Base-by-base conservation (phyloP, 345 rosid species). In the Citrus maxima region DNA sequence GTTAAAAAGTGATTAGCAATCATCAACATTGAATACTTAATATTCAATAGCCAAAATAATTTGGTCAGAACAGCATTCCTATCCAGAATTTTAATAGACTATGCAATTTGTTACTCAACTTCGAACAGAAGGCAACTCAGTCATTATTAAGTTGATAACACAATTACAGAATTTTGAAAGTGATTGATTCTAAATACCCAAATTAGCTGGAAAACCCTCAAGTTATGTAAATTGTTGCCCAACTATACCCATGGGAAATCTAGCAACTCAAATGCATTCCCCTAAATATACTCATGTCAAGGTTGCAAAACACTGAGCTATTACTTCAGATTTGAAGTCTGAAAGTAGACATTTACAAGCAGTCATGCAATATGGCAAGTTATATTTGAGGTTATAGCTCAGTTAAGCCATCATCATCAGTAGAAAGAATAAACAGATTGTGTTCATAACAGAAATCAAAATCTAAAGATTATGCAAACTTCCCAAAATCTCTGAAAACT, bases 91-190 rank as follows among this genome's bases (percentile, higher is more conserved):
- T 56, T 7, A 35, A 64, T 73, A 34, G 42, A 73, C 32, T 34
- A 62, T n/a, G 9, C 67, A 28, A 62, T 74, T 62, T 74, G 77
- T n/a, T 59, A 60, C 28, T 74, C 77, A 74, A 74, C 24, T 21
- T 62, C 42, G 63, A 62, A 34, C 37, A n/a, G n/a, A 16, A 61
- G 25, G 25, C 35, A 60, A n/a, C 8, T 38, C 49, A n/a, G 27
- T 40, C 25, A 2, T 13, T 14, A 37, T 5, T 37, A 72, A 56
- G 42, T 49, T 70, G 74, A 49, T 28, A 27, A 70, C 21, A 71
- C 7, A 71, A 54, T 51, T 51, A 28, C 32, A 71, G 16, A 71
- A 54, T 51, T 49, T 54, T 13, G 0, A 3, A 46, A 46, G 51
- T 12, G 51, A 46, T 46, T 10, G 51, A 16, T 46, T 46, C 51